Evolutionary conservation across 2,329 filamentous ascomycete genomes (phyloP), one percentile per base, ranked within the genome.

Genomic region (Curvularia spicifera): DNA sequence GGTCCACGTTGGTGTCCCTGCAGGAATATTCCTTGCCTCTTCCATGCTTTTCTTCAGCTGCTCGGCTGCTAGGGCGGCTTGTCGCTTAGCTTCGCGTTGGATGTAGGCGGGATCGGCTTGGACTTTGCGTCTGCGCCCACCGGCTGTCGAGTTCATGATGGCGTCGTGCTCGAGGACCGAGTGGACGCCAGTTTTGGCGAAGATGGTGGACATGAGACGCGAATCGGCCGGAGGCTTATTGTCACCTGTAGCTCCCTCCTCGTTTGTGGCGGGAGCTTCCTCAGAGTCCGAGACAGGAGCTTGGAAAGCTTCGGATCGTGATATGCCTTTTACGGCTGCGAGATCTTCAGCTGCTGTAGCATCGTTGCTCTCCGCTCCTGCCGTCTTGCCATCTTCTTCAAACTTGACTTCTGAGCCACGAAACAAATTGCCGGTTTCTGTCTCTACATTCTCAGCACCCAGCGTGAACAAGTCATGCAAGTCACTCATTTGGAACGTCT

Each of bases 161-260:
- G 92, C 86, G 65, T 98, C 95, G 73, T 99, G 95, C 69, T 97
- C 91, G 44, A 97, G 86, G 0, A 93, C 91, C n/a, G 90, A 93
- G 69, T 96, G 93, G 1, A 98, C 90, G 2, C 89, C 90, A 0
- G 91, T 90, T 40, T 89, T 87, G 1, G 93, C 89, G 73, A 98
- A 97, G 53, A 99, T 92, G 51, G 91, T 90, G 62, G 93, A 89
- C 80, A 98, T 90, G 64, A 98, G 87, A 44, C 91, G 90, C 53
- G 88, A 88, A 73, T 76, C 75, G 24, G 70, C 68, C 22, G 64
- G 58, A 8, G 63, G 37, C 22, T 68, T 65, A 4, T 56, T 49
- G 20, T 40, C 44, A 1, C 48, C 12, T 13, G 49, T 39, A 42
- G 47, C 42, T 12, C 64, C 59, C 54, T 68, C 52, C 44, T 66